Conservation (phyloP, 148 eudicot genomes). For the Vaccinium macrocarpon region DNA sequence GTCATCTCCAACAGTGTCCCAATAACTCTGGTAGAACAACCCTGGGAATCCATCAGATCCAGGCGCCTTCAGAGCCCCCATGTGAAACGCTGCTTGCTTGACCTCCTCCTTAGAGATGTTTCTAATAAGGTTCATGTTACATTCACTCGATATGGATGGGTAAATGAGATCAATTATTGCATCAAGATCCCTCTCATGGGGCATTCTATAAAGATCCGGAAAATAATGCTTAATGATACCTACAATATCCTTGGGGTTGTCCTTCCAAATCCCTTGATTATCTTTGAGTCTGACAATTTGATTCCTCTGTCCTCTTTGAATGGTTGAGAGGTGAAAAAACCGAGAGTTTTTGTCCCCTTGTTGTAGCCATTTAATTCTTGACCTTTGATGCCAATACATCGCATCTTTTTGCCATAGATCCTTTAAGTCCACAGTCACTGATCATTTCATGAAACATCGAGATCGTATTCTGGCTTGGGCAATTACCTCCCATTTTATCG, state of each 20-base stretch:
- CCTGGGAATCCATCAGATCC: neutral
- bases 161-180: neutral
- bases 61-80: neutral
- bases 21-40: neutral
- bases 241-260: no score
- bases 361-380: neutral
- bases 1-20: fast-evolving
- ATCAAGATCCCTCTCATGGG: fast-evolving
- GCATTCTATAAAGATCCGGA: no score
- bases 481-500: neutral
- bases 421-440: no score
- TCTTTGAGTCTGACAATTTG: no score
- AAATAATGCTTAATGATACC: no score
- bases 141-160: neutral
- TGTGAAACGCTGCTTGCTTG: neutral
- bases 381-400: neutral
- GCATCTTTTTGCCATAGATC: neutral
- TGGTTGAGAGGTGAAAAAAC: neutral
- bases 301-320: neutral
- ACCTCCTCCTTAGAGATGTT: neutral
- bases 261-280: no score
- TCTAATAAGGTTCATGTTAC: neutral
- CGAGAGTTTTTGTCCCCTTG: neutral
- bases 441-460: neutral
- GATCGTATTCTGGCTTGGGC: fast-evolving